Conservation (phyloP, 768 basidiomycete species). For the Strobilomyces dryophilus region DNA sequence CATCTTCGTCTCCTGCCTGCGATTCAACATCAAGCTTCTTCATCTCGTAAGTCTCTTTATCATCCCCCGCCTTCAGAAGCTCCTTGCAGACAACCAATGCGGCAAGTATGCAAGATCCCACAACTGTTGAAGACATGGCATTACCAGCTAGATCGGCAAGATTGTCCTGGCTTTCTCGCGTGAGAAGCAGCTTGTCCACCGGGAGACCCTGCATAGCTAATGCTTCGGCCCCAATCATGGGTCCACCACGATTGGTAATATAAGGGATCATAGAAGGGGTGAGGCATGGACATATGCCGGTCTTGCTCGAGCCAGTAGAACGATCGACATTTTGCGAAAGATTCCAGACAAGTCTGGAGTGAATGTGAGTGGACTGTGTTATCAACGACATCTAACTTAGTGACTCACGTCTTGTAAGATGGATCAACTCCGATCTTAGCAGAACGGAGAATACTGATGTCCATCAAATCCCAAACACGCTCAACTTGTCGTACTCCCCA, state of each 20-base stretch:
- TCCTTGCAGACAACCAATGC: slow-evolving; percentile 67
- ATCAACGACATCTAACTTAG: not conserved
- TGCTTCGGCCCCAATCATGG: slow-evolving; percentile 91
- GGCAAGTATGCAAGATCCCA: slow-evolving; percentile 83
- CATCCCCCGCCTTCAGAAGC: slow-evolving; percentile 63
- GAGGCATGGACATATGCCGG: slow-evolving; percentile 88
- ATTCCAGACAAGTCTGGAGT: slow-evolving; percentile 83
- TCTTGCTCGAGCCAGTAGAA: slow-evolving; percentile 72
- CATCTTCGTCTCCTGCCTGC: slow-evolving; percentile 31
- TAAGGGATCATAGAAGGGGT: slow-evolving; percentile 98
- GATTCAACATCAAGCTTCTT: slow-evolving; percentile 41
- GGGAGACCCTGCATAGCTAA: slow-evolving; percentile 93
- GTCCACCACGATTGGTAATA: slow-evolving; percentile 92
- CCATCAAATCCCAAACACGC: slow-evolving; percentile 93
- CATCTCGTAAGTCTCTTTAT: slow-evolving; percentile 64
- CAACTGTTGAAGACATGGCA: slow-evolving; percentile 97
- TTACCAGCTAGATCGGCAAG: slow-evolving; percentile 94
- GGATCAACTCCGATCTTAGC: slow-evolving; percentile 80
- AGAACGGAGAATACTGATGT: slow-evolving; percentile 81
- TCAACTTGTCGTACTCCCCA: slow-evolving; percentile 94
- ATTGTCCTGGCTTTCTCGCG: slow-evolving; percentile 90
- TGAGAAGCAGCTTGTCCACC: slow-evolving; percentile 85
- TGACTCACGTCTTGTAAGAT: slow-evolving; percentile 78
- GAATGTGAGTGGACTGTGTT: slow-evolving; percentile 1
- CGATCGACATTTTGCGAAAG: slow-evolving; percentile 96